Evolutionary conservation across 257 asterid genomes (phyloP).

Genomic region (Nicotiana tomentosiformis): DNA sequence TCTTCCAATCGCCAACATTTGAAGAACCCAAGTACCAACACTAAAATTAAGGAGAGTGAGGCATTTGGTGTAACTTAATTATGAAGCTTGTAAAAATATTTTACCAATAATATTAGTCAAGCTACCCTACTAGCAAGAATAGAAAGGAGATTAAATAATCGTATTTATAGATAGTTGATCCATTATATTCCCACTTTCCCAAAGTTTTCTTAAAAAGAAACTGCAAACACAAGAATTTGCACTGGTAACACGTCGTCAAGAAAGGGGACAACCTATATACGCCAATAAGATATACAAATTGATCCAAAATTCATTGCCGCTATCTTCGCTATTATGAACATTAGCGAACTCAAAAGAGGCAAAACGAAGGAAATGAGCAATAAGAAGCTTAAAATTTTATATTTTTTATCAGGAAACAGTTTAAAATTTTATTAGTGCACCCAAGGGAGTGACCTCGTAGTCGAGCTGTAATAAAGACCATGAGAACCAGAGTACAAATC

Average conservation of each 20-base stretch:
- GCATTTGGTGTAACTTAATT: not conserved
- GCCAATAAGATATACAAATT: not conserved
- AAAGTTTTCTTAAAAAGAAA: not conserved
- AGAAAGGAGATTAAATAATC: not conserved
- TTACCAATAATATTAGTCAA: not conserved
- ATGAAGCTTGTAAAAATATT: not conserved
- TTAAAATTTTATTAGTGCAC: not conserved
- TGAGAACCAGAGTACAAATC: not conserved
- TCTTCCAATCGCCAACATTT: not conserved
- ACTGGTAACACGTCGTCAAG: not conserved
- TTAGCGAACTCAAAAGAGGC: not conserved
- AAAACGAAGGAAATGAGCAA: not conserved
- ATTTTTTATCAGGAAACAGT: not conserved
- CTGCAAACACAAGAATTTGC: not conserved
- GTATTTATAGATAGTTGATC: not conserved
- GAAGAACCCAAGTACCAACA: not conserved
- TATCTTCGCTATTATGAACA: not conserved
- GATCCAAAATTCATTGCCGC: not conserved
- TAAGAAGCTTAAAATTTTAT: not conserved
- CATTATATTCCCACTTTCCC: not conserved
- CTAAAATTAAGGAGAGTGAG: not conserved
- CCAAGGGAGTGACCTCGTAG: not conserved
- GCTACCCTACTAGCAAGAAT: not conserved
- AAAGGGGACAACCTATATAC: not conserved
- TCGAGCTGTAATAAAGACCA: not conserved